Evolutionary conservation across 2,329 filamentous ascomycete species (phyloP).

Genomic region (Calonectria hongkongensis): DNA sequence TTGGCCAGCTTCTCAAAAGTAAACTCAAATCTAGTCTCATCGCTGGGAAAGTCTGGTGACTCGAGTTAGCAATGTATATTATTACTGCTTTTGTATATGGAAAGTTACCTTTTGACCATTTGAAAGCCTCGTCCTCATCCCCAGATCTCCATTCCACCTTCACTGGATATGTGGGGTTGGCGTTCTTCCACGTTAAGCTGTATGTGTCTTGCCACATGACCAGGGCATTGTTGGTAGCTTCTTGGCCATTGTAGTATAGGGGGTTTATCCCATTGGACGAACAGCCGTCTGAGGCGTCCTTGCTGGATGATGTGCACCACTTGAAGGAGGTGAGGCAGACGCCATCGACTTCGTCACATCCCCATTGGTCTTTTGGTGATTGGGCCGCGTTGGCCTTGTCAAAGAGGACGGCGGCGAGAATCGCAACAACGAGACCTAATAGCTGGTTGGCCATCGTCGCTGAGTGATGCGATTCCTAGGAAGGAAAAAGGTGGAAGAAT

Average conservation of each 20-base stretch:
- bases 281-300: slow-evolving; percentile 37
- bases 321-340: slow-evolving; percentile 48
- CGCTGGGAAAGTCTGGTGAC: slow-evolving; percentile 36
- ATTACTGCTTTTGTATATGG: background rate
- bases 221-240: slow-evolving; percentile 40
- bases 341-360: slow-evolving; percentile 40
- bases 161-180: slow-evolving; percentile 41
- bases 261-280: slow-evolving; percentile 36
- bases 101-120: slow-evolving; percentile 24
- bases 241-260: slow-evolving; percentile 23
- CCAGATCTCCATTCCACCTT: slow-evolving; percentile 24
- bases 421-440: slow-evolving; percentile 28
- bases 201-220: slow-evolving; percentile 45
- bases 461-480: background rate
- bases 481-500: background rate
- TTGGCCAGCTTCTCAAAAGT: slow-evolving; percentile 43
- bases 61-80: slow-evolving; percentile 2
- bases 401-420: slow-evolving; percentile 25
- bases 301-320: slow-evolving; percentile 45
- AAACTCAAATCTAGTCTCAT: slow-evolving; percentile 43
- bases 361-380: slow-evolving; percentile 41
- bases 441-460: slow-evolving; percentile 17
- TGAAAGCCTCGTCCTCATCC: slow-evolving; percentile 11
- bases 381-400: slow-evolving; percentile 30
- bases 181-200: slow-evolving; percentile 43